Conservation (phyloP, 139 green algal genomes). For the Coccomyxa sp. region DNA sequence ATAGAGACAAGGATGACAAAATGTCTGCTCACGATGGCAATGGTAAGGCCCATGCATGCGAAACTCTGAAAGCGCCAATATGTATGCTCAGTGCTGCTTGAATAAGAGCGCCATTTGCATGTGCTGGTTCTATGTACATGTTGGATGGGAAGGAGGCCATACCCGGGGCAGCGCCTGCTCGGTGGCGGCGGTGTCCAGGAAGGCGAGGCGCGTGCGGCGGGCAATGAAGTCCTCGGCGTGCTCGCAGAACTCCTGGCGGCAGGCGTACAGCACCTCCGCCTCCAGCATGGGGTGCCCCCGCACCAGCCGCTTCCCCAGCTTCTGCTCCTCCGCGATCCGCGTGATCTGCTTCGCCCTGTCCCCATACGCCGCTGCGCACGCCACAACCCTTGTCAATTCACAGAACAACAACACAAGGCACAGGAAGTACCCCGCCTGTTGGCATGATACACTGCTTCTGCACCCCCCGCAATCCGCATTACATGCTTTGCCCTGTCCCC, state of each 20-base stretch:
- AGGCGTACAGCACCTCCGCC: slow-evolving; percentile 83
- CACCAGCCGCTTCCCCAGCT: slow-evolving; percentile 73
- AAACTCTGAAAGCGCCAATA: background rate
- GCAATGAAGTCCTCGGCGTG: slow-evolving; percentile 91
- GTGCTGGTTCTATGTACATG: background rate
- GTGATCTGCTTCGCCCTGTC: slow-evolving; percentile 68
- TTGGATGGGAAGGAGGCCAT: background rate
- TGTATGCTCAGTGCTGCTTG: background rate
- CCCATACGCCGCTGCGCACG: slow-evolving; percentile 72
- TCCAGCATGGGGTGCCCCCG: slow-evolving; percentile 87
- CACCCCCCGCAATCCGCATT: slow-evolving; percentile 69
- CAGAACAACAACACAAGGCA: no score
- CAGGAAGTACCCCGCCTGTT: no score
- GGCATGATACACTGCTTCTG: slow-evolving; percentile 58
- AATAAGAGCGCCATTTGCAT: background rate
- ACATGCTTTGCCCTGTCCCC: slow-evolving; percentile 72
- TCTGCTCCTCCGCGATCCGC: slow-evolving; percentile 62
- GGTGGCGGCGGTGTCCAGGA: slow-evolving; percentile 82
- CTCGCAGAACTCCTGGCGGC: slow-evolving; percentile 83
- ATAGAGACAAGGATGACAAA: no score
- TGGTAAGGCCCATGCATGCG: background rate
- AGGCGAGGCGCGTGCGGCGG: slow-evolving; percentile 86
- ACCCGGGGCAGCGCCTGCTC: slow-evolving; percentile 72
- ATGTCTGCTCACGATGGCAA: background rate
- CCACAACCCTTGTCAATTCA: background rate